Conservation (phyloP, 768 basidiomycete species). For the Rubroboletus satanas region DNA sequence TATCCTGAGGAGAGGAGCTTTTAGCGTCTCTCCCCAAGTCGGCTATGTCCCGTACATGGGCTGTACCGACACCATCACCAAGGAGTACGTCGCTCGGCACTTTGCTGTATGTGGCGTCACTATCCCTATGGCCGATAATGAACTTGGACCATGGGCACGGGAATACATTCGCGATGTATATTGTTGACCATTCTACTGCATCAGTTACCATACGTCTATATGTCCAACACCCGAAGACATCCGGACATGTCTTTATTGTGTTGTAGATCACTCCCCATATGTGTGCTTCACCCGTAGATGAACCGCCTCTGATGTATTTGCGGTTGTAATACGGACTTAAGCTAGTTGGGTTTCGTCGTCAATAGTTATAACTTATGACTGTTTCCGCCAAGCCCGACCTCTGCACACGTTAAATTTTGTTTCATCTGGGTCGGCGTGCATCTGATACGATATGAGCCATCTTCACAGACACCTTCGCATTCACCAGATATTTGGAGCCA, state of each 20-base stretch:
- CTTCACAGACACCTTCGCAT: constrained; percentile 83
- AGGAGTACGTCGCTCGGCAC: constrained; percentile 37
- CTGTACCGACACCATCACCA: constrained; percentile 26
- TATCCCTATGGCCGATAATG: constrained; percentile 31
- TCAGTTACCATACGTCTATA: constrained; percentile 12
- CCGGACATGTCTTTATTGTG: constrained; percentile 27
- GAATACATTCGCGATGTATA: constrained; percentile 32
- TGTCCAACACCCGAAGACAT: constrained; percentile 18
- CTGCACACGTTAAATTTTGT: background rate
- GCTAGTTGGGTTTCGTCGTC: too few species aligned
- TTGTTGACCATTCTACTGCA: constrained; percentile 18
- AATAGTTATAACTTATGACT: too few species aligned
- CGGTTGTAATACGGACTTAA: constrained; percentile 2
- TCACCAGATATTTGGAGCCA: constrained; percentile 92
- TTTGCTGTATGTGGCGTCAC: constrained; percentile 42
- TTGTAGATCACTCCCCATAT: constrained; percentile 8
- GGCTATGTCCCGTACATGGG: constrained; percentile 32
- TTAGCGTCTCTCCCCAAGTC: constrained; percentile 34
- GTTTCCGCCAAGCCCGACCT: background rate
- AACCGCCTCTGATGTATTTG: background rate
- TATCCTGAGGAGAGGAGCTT: constrained; percentile 32
- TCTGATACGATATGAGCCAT: constrained; percentile 54
- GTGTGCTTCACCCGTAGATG: constrained; percentile 3
- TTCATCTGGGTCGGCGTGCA: background rate
- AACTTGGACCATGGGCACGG: constrained; percentile 39